Percentiles rank a stretch among this genome's conserved stretches.
phyloP scores from a whole-genome alignment of 768 basidiomycete species.

The Austroboletus eburneus region DNA sequence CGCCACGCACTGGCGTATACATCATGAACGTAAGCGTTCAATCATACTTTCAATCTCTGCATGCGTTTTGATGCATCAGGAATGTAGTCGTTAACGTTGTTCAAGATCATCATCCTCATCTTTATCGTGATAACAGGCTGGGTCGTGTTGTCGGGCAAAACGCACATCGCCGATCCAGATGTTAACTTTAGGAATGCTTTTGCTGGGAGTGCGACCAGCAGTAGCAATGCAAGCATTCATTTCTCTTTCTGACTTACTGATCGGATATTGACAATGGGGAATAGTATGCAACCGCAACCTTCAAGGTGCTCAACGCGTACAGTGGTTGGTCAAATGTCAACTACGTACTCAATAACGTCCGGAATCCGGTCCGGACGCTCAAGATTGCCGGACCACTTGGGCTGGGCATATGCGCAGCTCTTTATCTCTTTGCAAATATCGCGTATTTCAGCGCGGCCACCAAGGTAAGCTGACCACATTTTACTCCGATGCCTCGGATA shows the following conservation, averaged over 20 bases:
- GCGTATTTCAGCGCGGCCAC: conserved; percentile 47
- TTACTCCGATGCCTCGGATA: no score
- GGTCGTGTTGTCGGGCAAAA: conserved; percentile 57
- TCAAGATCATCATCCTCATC: conserved; percentile 52
- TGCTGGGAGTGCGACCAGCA: conserved; percentile 48
- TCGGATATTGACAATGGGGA: neutral
- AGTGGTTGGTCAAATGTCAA: conserved; percentile 55
- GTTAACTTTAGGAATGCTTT: conserved; percentile 58
- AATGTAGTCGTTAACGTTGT: conserved; percentile 41
- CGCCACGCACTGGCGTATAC: conserved; percentile 44
- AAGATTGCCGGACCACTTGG: conserved; percentile 61
- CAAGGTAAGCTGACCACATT: conserved; percentile 10
- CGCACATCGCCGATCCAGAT: conserved; percentile 51
- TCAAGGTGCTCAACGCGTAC: conserved; percentile 51
- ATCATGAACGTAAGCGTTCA: conserved; percentile 49
- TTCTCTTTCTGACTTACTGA: neutral
- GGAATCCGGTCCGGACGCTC: conserved; percentile 55
- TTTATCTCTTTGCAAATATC: conserved; percentile 56
- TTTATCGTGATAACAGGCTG: conserved; percentile 56
- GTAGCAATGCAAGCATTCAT: conserved; percentile 41
- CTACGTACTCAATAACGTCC: conserved; percentile 56
- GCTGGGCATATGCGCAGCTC: conserved; percentile 45
- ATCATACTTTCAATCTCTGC: neutral
- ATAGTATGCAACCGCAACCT: conserved; percentile 59
- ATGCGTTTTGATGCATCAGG: conserved; percentile 7